Evolutionary conservation across 169 alveolate species (phyloP).

Genomic region (Blepharisma undulans): DNA sequence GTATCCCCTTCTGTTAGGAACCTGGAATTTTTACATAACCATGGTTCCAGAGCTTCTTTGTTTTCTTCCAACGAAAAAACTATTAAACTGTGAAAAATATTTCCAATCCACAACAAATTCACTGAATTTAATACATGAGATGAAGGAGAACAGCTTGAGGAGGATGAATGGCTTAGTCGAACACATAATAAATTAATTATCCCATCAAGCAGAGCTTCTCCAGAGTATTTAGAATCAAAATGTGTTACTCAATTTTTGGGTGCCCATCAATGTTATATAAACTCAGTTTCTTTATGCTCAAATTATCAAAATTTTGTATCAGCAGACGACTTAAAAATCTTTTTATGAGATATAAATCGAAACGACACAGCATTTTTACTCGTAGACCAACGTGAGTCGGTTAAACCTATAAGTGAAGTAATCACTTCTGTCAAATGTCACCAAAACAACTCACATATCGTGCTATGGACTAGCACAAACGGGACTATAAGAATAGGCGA

Average conservation of each 20-base stretch:
- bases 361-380: neutral
- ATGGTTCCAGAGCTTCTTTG: neutral
- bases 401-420: constrained; percentile 73
- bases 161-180: neutral
- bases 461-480: constrained; percentile 65
- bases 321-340: constrained; percentile 76
- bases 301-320: constrained; percentile 66
- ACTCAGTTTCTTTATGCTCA: constrained; percentile 57
- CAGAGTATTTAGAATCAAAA: constrained; percentile 53
- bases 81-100: constrained; percentile 72
- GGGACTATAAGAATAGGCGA: constrained; percentile 74
- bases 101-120: neutral
- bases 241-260: constrained; percentile 39
- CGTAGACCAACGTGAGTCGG: neutral
- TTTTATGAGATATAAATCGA: constrained; percentile 65
- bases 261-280: constrained; percentile 57
- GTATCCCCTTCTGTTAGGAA: neutral
- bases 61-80: constrained; percentile 69
- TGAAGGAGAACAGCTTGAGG: constrained; percentile 16
- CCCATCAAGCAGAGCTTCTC: constrained; percentile 41
- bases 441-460: constrained; percentile 56
- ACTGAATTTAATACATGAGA: neutral
- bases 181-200: constrained; percentile 26
- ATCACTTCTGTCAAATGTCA: constrained; percentile 73
- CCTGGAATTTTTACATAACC: neutral